Base-by-base conservation (phyloP, 352 stramenopile species). In the Plasmopara viticola region DNA sequence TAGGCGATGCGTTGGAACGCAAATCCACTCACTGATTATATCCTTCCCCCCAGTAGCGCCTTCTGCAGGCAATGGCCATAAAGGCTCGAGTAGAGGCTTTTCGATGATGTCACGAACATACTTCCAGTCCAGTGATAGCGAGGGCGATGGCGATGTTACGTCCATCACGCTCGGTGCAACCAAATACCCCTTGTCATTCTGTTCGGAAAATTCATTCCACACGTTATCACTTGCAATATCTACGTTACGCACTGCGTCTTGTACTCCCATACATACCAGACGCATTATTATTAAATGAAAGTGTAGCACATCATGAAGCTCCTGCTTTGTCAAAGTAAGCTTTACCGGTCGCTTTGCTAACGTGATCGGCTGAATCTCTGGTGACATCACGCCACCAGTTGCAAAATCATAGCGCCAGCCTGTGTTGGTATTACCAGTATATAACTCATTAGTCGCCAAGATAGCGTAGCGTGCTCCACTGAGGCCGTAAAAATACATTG, bases 181-280 rank as follows among this genome's bases (percentile, higher is more conserved):
- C 30, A 94, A 41, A 49, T 94, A 94, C 3, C 84, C 84, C 44
- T 94, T 94, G 66, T 94, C 84, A 47, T 94, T 94, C 53, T 88
- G 74, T 53, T 88, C 71, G 0, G 84, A 90, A 10, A 94, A 94
- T 44, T 92, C 81, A 37, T 86, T 74, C 73, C 78, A 89, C 2
- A 90, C 65, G 9, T 80, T 63, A 30, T 84, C 70, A 20, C 60
- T 69, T 2, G 59, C 53, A 55, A 89, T 72, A 12, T 86, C 66
- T 8, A 92, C 65, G 37, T 92, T 74, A 18, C 81, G 74, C 50
- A 87, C 57, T 6, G 75, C 84, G 15, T 89, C 79, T 39, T 81
- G 60, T 12, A 90, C 79, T 14, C 74, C 70, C 74, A 90, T 90
- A 35, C 84, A 92, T 20, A 63, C 78, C 0, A 94, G 65, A 8